phyloP scores from a whole-genome alignment of 2,329 filamentous ascomycete species.

The Phymatotrichopsis omnivora region DNA sequence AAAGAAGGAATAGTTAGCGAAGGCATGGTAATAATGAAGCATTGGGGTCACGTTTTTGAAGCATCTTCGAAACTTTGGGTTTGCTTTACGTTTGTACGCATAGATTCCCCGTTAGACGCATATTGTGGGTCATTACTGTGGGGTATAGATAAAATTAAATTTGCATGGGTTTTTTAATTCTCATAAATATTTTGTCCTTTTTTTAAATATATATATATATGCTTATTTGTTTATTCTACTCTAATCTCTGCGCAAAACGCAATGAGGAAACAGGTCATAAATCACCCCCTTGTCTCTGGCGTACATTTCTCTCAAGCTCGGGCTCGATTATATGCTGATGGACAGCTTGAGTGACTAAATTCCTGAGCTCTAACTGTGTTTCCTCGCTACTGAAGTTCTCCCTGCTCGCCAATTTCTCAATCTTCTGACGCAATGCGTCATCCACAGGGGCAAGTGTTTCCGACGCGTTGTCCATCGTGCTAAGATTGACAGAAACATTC shows the following conservation, averaged over 20 bases:
- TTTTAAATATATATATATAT: too few relatives aligned
- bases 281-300: conserved; percentile 44
- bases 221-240: neutral
- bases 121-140: too few relatives aligned
- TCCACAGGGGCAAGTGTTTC: conserved; percentile 58
- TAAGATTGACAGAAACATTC: conserved; percentile 67
- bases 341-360: conserved; percentile 71
- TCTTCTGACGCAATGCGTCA: conserved; percentile 70
- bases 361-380: conserved; percentile 67
- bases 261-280: too few relatives aligned
- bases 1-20: too few relatives aligned
- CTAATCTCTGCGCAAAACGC: neutral
- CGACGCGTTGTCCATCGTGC: conserved; percentile 56
- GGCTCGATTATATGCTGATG: conserved; percentile 48
- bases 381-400: conserved; percentile 74
- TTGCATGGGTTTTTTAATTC: too few relatives aligned
- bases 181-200: too few relatives aligned
- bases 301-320: conserved; percentile 54
- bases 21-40: too few relatives aligned
- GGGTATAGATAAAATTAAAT: too few relatives aligned
- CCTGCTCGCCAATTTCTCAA: conserved; percentile 76
- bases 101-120: too few relatives aligned
- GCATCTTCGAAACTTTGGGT: too few relatives aligned
- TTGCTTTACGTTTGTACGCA: too few relatives aligned
- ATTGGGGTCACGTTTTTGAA: too few relatives aligned